Base-by-base conservation (phyloP, 2,329 filamentous ascomycete species). In the Cytospora paraplurivora region DNA sequence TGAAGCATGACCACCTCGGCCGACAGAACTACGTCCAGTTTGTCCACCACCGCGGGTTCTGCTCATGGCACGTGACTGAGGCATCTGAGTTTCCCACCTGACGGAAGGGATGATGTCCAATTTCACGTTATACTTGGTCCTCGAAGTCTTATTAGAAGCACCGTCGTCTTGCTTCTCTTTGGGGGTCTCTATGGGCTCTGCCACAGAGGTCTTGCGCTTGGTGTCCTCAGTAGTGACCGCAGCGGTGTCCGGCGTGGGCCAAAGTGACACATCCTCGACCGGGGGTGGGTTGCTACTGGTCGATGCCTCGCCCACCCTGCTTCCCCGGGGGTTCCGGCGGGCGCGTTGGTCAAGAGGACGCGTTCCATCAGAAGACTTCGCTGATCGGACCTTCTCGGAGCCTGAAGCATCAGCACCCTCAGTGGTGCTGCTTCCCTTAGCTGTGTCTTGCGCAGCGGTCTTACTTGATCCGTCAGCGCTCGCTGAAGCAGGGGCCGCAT, bases 191-290 rank as follows among this genome's bases (percentile, higher is more conserved):
- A 92, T 92, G 11, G 51, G 27, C 38, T 61, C 59, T 19, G 49
- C 33, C 62, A 88, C 83, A 59, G 86, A 81, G 1, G 81, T 77
- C 75, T 92, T 93, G 71, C 88, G 88, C 77, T 91, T 91, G 66
- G 90, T 85, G 69, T 95, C 92, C 67, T 82, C 79, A 32, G 59
- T 4, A 21, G n/a, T 47, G 53, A 76, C 76, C 56, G 88, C 87
- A 59, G 89, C 89, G 56, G 83, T 88, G 69, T 97, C 92, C 0
- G 93, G 93, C 3, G 94, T 98, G 17, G 95, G 95, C 95, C 95
- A 99, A 21, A 88, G 88, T 59, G 86, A 80, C 56, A 91, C 83
- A 75, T 98, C 93, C 64, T 85, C 87, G 54, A 92, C 89, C 2
- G 91, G 83, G 33, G 91, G 91, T 5, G 80, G 72, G 2, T 76